Evolutionary conservation across 2,329 filamentous ascomycete species (phyloP), one percentile per base, ranked within the genome.

Genomic region (Dryadomyces quercus-mongolicae): DNA sequence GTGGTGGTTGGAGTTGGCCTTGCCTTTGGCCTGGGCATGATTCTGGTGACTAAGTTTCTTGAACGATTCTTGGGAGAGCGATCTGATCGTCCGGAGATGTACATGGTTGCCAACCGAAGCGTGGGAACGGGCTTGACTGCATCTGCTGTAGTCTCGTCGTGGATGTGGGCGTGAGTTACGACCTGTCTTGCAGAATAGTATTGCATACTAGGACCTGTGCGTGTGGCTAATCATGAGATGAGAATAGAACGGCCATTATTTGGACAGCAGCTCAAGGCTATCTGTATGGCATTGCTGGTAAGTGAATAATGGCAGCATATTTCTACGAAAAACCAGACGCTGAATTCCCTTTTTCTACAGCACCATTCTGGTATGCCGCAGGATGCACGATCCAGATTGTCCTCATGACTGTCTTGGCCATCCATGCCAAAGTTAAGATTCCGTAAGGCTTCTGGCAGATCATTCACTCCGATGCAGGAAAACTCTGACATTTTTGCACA

Each of bases 41-140:
- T 67, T 16, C 55, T 63, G 16, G 62, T 66, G 36, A 68, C 65
- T 5, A 66, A 64, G 54, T 62, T 66, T 49, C 61, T 68, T 1
- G 58, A 58, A 10, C 59, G 65, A 16, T 72, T 71, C 57, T 71
- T 72, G 54, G 63, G 64, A 53, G 89, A 92, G 66, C 73, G 90
- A 18, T 38, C 43, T 2, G 88, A 94, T 67, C 95, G 89, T 0
- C 90, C 86, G 0, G 90, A 95, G 71, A 92, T 90, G 80, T 95
- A 94, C 74, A 89, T 80, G 60, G 94, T 89, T 0, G 89, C 89
- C 49, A 88, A 88, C 18, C 77, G 90, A 57, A 89, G 86, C 2
- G 87, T 95, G 59, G 95, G 94, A 65, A 89, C 88, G 12, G 90
- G 90, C 47, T 75, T 95, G 20, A 88, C 94, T 1, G 86, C 88